Evolutionary conservation across 208 protist genomes (phyloP).

Genomic region (Angomonas desouzai): DNA sequence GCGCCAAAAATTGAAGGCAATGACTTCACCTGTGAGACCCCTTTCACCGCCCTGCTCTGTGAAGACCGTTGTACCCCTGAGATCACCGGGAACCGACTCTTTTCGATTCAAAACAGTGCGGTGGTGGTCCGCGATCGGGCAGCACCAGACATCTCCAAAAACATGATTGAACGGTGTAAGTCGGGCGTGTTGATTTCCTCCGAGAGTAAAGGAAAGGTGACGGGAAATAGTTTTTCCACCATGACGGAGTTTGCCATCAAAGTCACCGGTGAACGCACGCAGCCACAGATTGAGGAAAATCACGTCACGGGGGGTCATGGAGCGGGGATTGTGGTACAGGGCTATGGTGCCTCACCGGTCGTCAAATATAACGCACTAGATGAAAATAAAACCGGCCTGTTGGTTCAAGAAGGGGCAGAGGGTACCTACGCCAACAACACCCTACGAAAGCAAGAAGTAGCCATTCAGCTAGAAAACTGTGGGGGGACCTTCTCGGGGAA

Average conservation of each 20-base stretch:
- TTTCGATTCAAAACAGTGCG: conserved; percentile 19
- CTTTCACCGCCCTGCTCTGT: conserved; percentile 19
- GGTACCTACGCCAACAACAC: conserved; percentile 23
- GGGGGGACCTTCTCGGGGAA: conserved; percentile 18
- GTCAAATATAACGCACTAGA: conserved; percentile 22
- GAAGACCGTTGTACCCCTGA: conserved; percentile 5
- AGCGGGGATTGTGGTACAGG: conserved; percentile 3
- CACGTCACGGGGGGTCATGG: neutral
- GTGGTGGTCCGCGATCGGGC: conserved; percentile 22
- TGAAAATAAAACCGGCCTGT: conserved; percentile 18
- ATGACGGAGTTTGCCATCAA: conserved; percentile 10
- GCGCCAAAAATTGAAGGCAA: conserved; percentile 21
- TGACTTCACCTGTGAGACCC: conserved; percentile 16
- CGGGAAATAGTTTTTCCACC: conserved; percentile 22
- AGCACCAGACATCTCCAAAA: conserved; percentile 17
- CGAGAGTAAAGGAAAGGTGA: conserved; percentile 12
- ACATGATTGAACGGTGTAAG: conserved; percentile 22
- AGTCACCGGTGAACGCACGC: conserved; percentile 1
- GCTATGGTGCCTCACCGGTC: conserved; percentile 18
- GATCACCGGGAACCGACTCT: conserved; percentile 23
- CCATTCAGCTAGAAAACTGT: conserved; percentile 17
- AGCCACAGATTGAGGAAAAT: conserved; percentile 6
- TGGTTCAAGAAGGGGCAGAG: conserved; percentile 14
- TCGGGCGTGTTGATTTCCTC: conserved; percentile 17
- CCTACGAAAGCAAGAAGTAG: conserved; percentile 18